A percentile compares a stretch with the other conserved stretches of the same genome.
These are phyloP conservation scores for Cinnamomum chago DNA, from an alignment of 164 flowering plant genomes.

Conservation along the genomic window DNA sequence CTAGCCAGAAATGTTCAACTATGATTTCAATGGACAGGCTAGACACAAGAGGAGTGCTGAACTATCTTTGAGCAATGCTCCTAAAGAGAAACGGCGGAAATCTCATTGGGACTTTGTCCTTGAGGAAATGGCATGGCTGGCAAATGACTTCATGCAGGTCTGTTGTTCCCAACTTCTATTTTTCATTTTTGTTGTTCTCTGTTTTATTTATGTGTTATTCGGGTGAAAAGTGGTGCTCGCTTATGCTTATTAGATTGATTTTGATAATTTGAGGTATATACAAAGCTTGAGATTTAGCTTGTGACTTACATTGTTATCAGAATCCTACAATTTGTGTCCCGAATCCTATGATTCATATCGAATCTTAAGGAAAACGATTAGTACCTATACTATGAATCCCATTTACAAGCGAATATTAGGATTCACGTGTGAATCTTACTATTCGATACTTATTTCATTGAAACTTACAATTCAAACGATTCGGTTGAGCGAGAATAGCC, in stretches of 20 bases:
- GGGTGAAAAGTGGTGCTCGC: neutral
- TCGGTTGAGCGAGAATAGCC: too few relatives aligned
- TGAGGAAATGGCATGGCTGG: conserved; percentile 99
- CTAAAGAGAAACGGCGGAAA: conserved; percentile 41
- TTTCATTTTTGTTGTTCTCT: neutral
- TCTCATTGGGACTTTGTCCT: conserved; percentile 96
- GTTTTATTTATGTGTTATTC: neutral
- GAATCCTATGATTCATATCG: too few relatives aligned
- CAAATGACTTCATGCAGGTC: conserved; percentile 98
- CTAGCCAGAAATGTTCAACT: conserved; percentile 11
- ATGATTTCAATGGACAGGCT: conserved; percentile 46
- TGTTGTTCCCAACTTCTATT: conserved; percentile 8
- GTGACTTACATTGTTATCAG: neutral
- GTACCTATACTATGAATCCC: too few relatives aligned
- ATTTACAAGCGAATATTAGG: too few relatives aligned
- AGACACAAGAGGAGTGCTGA: conserved; percentile 73
- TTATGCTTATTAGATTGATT: neutral
- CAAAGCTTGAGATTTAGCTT: neutral
- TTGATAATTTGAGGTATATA: neutral
- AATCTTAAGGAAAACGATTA: too few relatives aligned
- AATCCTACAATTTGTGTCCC: too few relatives aligned
- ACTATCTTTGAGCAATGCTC: conserved; percentile 45
- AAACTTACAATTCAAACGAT: too few relatives aligned
- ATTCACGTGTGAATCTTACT: too few relatives aligned
- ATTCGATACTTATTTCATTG: too few relatives aligned